phyloP scores from a whole-genome alignment of 345 rosid species.

The Eucalyptus shirleyi region DNA sequence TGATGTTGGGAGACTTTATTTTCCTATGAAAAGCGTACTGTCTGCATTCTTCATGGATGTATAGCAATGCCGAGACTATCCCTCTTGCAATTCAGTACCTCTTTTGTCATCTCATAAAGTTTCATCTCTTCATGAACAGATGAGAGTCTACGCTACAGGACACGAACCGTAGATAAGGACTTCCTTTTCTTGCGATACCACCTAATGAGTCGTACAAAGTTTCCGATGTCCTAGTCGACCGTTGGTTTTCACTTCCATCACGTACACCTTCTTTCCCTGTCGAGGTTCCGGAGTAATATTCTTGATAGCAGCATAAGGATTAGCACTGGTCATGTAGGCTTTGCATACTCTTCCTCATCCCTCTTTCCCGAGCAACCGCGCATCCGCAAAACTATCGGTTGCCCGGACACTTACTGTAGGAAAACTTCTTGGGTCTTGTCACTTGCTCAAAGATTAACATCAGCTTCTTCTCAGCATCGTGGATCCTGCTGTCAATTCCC shows the following conservation, averaged over 20 bases:
- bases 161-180: not conserved
- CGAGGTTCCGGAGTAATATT: not conserved
- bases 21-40: not conserved
- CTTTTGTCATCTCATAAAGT: not conserved
- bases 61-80: not conserved
- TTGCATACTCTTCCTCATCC: not conserved
- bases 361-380: not conserved
- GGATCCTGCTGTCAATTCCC: not conserved
- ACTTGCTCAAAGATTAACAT: not conserved
- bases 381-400: accelerated
- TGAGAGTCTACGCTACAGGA: not conserved
- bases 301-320: not conserved
- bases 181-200: not conserved
- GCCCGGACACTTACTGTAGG: not conserved
- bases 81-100: not conserved
- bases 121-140: not conserved
- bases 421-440: not conserved
- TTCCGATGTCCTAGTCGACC: accelerated
- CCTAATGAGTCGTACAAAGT: not conserved
- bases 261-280: not conserved
- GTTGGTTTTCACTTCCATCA: not conserved
- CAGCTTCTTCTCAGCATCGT: not conserved
- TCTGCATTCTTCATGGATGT: not conserved
- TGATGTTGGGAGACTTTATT: not conserved
- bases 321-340: not conserved